A percentile compares a stretch with the other conserved stretches of the same genome.
Evolutionary conservation across 2,329 filamentous ascomycete species (phyloP).

Genomic region (Didymella pinodella): DNA sequence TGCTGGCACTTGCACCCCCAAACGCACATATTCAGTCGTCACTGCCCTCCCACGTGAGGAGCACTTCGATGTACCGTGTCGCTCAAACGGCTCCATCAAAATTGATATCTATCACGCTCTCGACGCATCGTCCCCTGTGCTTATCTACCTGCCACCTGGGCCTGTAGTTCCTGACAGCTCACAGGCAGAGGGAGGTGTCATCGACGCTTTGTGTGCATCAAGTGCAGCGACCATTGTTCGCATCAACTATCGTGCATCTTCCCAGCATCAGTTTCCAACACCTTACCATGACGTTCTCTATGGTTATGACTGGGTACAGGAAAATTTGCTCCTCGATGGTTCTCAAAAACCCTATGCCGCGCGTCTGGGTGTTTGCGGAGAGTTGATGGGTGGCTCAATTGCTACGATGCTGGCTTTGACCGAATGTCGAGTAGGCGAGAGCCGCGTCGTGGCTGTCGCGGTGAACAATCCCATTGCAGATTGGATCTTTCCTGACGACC

Average conservation of each 20-base stretch:
- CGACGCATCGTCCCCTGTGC: slow-evolving; percentile 39
- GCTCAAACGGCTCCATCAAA: slow-evolving; percentile 54
- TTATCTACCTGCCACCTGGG: slow-evolving; percentile 56
- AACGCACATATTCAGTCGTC: slow-evolving; percentile 34
- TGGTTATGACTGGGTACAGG: slow-evolving; percentile 58
- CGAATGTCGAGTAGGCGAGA: slow-evolving; percentile 54
- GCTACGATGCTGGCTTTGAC: slow-evolving; percentile 60
- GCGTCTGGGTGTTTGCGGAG: slow-evolving; percentile 56
- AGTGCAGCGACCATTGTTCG: slow-evolving; percentile 54
- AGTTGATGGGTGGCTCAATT: slow-evolving; percentile 58
- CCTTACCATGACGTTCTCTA: slow-evolving; percentile 58
- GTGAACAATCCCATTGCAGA: slow-evolving; percentile 59
- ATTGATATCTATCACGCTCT: slow-evolving; percentile 50
- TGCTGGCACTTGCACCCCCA: not conserved
- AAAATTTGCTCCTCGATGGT: slow-evolving; percentile 46
- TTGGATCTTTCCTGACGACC: slow-evolving; percentile 55
- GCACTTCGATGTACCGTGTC: slow-evolving; percentile 48
- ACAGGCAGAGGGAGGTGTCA: slow-evolving; percentile 43
- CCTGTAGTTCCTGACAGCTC: slow-evolving; percentile 41
- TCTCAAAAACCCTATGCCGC: slow-evolving; percentile 36
- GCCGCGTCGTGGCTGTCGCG: slow-evolving; percentile 55
- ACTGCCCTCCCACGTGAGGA: slow-evolving; percentile 36
- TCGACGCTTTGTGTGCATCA: slow-evolving; percentile 46
- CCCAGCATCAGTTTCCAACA: slow-evolving; percentile 52
- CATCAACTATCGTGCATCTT: slow-evolving; percentile 56